Conservation (phyloP, 2,329 filamentous ascomycete genomes). For the Fusarium musae region DNA sequence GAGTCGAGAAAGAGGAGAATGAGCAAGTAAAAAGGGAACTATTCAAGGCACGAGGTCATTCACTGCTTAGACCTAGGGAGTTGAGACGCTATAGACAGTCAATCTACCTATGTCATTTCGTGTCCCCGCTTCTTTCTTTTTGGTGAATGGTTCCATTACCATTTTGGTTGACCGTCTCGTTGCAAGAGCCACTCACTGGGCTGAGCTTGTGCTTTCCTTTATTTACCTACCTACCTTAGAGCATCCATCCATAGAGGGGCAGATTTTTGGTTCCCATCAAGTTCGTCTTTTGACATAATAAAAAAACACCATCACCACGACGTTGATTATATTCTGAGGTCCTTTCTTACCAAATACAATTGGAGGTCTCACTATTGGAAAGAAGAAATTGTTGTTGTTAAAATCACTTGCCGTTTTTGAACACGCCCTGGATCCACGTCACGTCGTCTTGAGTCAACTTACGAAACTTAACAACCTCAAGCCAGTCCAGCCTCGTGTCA, state of each 20-base stretch:
- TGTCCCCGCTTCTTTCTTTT: constrained; percentile 30
- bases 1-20: constrained; percentile 19
- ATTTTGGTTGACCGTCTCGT: constrained; percentile 36
- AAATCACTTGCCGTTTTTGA: constrained; percentile 20
- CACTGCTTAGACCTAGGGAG: constrained; percentile 4
- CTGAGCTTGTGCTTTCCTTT: constrained; percentile 13
- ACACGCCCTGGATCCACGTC: constrained; percentile 31
- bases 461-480: constrained; percentile 6
- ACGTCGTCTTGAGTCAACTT: constrained; percentile 14
- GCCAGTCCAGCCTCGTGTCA: constrained; percentile 30
- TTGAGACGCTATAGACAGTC: not conserved
- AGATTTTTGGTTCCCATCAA: constrained; percentile 29
- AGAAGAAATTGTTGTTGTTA: not conserved
- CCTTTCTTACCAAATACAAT: not conserved
- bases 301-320: constrained; percentile 7
- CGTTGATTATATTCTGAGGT: not conserved
- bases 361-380: not conserved
- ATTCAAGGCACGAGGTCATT: constrained; percentile 14
- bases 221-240: not conserved
- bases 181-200: constrained; percentile 23
- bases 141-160: constrained; percentile 3
- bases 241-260: constrained; percentile 36
- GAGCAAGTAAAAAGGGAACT: not conserved
- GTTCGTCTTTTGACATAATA: constrained; percentile 25
- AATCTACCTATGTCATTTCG: constrained; percentile 5